A percentile compares a stretch with the other conserved stretches of the same genome.
Conservation (phyloP, 2,329 filamentous ascomycete species). For the Periconia sp. region DNA sequence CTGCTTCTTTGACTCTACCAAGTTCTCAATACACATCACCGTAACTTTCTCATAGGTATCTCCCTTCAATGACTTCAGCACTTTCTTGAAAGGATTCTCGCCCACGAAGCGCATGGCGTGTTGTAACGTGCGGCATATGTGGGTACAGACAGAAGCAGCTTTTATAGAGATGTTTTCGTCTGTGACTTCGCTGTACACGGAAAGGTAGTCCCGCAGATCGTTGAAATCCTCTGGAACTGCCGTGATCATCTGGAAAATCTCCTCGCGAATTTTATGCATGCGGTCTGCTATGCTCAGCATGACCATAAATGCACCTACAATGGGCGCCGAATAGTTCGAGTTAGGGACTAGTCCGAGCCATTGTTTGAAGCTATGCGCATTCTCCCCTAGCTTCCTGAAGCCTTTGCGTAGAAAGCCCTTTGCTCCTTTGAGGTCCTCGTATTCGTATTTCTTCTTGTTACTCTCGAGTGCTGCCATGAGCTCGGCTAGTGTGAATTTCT, state of each 20-base stretch:
- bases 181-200: conserved; percentile 5
- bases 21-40: no score
- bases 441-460: background rate
- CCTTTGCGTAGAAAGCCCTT: conserved; percentile 3
- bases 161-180: conserved; percentile 3
- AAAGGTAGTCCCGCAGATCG: conserved; percentile 3
- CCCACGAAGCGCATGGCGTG: conserved; percentile 2
- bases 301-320: conserved; percentile 5
- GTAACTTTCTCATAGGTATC: no score
- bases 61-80: conserved; percentile 2
- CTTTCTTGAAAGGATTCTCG: conserved; percentile 2
- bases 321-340: conserved; percentile 4
- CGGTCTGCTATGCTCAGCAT: conserved; percentile 6
- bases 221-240: conserved; percentile 7
- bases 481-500: conserved; percentile 2
- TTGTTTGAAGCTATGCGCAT: conserved; percentile 1
- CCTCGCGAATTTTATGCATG: conserved; percentile 6
- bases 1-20: no score
- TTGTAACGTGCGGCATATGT: conserved; percentile 3
- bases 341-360: conserved; percentile 6
- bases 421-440: background rate
- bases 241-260: conserved; percentile 5
- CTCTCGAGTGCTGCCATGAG: background rate
- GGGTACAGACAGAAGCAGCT: conserved; percentile 1
- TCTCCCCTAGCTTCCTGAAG: conserved; percentile 3